Conservation (phyloP, 495 filamentous ascomycete species). For the Daldinia concentrica region DNA sequence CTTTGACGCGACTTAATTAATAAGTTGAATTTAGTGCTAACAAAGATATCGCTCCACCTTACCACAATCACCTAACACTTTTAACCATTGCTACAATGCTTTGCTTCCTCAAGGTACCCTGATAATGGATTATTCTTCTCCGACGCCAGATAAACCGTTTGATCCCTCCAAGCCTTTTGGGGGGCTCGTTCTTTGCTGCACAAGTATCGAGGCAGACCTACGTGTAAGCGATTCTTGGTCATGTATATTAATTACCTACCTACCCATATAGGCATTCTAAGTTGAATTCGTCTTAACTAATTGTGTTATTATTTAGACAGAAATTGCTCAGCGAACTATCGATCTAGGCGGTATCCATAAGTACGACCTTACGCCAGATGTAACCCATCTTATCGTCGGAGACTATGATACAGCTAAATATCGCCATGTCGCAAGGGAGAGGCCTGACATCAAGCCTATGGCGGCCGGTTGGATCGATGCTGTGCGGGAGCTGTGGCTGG, state of each 20-base stretch:
- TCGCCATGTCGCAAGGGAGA: slow-evolving; percentile 89
- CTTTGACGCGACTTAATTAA: neutral
- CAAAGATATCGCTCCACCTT: too few relatives aligned
- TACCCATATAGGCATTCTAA: slow-evolving; percentile 15
- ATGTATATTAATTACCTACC: neutral
- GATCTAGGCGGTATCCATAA: slow-evolving; percentile 89
- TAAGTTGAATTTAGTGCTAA: neutral
- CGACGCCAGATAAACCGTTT: slow-evolving; percentile 40
- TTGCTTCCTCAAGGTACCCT: slow-evolving; percentile 11
- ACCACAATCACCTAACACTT: neutral
- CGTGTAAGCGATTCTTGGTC: slow-evolving; percentile 66
- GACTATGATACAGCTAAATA: slow-evolving; percentile 90
- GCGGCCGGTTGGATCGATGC: slow-evolving; percentile 83
- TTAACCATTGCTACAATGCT: slow-evolving; percentile 21
- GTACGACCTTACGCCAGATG: slow-evolving; percentile 92
- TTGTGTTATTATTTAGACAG: slow-evolving; percentile 61
- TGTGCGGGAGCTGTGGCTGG: slow-evolving; percentile 81
- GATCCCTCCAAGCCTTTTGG: slow-evolving; percentile 71
- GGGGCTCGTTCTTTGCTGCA: slow-evolving; percentile 91
- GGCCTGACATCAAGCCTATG: slow-evolving; percentile 84
- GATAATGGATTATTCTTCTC: slow-evolving; percentile 40
- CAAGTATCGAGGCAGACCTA: slow-evolving; percentile 80
- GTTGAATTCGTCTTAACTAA: slow-evolving; percentile 18
- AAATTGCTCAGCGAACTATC: slow-evolving; percentile 71
- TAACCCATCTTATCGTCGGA: slow-evolving; percentile 93